A percentile compares a stretch with the other conserved stretches of the same genome.
phyloP scores from a whole-genome alignment of 225 moss, liverwort and hornwort species.

The Marchantia polymorpha region DNA sequence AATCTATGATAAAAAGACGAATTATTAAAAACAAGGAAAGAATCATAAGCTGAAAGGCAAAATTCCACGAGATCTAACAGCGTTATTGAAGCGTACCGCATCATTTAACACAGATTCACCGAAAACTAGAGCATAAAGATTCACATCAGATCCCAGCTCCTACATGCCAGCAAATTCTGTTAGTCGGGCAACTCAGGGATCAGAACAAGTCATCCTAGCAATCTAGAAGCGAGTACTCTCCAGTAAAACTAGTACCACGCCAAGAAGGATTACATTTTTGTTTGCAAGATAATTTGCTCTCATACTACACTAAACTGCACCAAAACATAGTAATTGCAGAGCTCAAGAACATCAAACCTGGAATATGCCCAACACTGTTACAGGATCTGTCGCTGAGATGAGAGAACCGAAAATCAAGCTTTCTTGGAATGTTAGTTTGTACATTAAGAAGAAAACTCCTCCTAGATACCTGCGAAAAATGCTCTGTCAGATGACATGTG shows the following conservation, averaged over 20 bases:
- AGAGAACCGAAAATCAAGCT: constrained; percentile 95
- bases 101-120: constrained; percentile 98
- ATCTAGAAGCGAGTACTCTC: not conserved
- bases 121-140: constrained; percentile 95
- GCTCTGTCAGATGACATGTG: not conserved
- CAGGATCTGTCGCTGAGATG: constrained; percentile 99
- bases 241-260: not conserved
- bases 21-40: not conserved
- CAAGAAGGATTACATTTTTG: not conserved
- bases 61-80: not conserved
- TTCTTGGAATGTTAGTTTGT: constrained; percentile 85
- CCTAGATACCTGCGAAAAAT: constrained; percentile 66
- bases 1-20: not conserved
- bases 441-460: constrained; percentile 86
- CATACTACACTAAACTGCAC: not conserved
- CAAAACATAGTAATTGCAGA: not conserved
- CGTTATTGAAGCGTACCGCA: constrained; percentile 45
- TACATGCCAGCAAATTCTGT: constrained; percentile 24
- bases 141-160: constrained; percentile 96
- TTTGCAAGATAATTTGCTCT: not conserved
- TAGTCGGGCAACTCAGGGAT: not conserved
- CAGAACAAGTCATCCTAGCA: not conserved
- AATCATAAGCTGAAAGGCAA: not conserved
- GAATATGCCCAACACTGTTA: constrained; percentile 93
- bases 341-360: constrained; percentile 41